Evolutionary conservation across 768 basidiomycete species (phyloP).

Genomic region (Pleurotus sapidus): DNA sequence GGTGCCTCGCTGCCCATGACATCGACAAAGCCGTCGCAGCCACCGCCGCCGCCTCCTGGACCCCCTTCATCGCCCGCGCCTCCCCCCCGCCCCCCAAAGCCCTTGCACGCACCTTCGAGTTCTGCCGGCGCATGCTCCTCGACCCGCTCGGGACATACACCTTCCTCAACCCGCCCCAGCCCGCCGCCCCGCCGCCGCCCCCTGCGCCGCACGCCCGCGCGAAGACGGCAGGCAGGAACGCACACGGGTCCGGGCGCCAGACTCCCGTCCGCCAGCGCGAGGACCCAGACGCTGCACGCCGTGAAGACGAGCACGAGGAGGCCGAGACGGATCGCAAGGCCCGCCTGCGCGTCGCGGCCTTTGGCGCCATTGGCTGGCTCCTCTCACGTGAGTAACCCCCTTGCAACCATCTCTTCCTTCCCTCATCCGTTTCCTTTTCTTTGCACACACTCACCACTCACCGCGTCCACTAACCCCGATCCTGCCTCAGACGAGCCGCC

Average conservation of each 20-base stretch:
- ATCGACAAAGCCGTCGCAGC: constrained; percentile 59
- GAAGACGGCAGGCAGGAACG: constrained; percentile 22
- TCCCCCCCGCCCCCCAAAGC: constrained; percentile 53
- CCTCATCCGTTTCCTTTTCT: no score
- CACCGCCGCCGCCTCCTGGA: constrained; percentile 55
- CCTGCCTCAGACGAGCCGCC: no score
- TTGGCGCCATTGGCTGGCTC: constrained; percentile 64
- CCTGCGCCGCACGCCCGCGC: constrained; percentile 26
- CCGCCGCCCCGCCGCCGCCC: constrained; percentile 24
- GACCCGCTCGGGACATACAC: constrained; percentile 59
- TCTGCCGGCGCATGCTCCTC: constrained; percentile 52
- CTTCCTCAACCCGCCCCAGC: constrained; percentile 62
- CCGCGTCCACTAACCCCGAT: no score
- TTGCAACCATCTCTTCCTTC: no score
- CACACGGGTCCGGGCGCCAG: constrained; percentile 15
- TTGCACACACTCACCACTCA: no score
- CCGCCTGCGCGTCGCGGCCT: constrained; percentile 62
- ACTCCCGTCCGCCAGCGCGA: constrained; percentile 21
- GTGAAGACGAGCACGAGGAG: constrained; percentile 64
- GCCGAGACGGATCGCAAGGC: constrained; percentile 66
- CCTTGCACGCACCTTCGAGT: constrained; percentile 40
- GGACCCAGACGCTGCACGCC: constrained; percentile 26
- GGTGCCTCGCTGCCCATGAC: constrained; percentile 73
- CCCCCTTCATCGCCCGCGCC: constrained; percentile 34
- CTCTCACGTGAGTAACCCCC: constrained; percentile 17